These are phyloP conservation scores for Polygonum aviculare DNA, from an alignment of 148 eudicot species.

Conservation along the genomic window DNA sequence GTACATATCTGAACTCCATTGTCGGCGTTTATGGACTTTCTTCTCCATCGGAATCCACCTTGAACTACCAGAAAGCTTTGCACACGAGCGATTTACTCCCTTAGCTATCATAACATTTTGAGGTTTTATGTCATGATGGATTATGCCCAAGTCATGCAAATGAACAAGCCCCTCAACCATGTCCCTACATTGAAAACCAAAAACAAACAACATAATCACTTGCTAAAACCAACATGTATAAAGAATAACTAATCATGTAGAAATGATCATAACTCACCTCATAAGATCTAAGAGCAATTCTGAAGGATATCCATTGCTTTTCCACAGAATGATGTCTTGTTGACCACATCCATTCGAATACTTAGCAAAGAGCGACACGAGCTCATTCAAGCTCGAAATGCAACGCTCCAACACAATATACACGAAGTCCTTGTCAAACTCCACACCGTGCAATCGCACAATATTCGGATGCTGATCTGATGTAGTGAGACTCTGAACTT, in stretches of 20 bases:
- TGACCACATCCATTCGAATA: not conserved
- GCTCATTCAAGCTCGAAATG: conserved; percentile 59
- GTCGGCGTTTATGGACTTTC: conserved; percentile 77
- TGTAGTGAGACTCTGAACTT: conserved; percentile 76
- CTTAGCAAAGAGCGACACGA: conserved; percentile 23
- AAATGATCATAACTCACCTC: conserved; percentile 46
- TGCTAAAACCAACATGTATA: not conserved
- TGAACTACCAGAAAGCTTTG: conserved; percentile 84
- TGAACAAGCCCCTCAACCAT: conserved; percentile 73
- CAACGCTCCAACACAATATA: conserved; percentile 82
- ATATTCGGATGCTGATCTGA: conserved; percentile 85
- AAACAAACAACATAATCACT: not conserved
- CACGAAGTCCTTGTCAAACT: conserved; percentile 64
- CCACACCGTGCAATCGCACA: conserved; percentile 84
- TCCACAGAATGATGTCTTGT: conserved; percentile 49
- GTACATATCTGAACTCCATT: conserved; percentile 76
- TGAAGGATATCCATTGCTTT: conserved; percentile 72
- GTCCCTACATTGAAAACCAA: conserved; percentile 38
- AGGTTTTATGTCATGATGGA: conserved; percentile 88
- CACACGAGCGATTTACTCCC: conserved; percentile 39
- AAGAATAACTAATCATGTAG: too few relatives aligned
- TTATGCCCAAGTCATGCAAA: conserved; percentile 82
- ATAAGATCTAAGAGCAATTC: conserved; percentile 56
- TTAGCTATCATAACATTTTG: conserved; percentile 76
- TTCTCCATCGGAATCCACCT: conserved; percentile 96